phyloP scores from a whole-genome alignment of 257 asterid genomes.

The Salvia miltiorrhiza region DNA sequence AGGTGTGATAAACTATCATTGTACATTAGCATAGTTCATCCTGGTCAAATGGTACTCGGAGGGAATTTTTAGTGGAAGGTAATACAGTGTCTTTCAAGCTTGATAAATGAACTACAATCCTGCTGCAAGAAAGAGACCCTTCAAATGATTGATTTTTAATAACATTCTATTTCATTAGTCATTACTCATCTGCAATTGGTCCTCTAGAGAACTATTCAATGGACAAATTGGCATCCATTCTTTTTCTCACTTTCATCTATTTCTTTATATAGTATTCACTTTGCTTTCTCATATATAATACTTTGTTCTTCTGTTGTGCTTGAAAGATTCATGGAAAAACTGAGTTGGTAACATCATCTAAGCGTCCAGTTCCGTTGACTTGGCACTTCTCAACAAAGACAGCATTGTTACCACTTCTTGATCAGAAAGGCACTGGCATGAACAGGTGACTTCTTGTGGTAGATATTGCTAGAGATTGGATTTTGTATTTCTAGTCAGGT shows the following conservation, averaged over 20 bases:
- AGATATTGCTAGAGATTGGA: neutral
- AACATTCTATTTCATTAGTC: neutral
- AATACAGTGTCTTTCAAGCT: constrained; percentile 2
- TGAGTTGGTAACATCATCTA: constrained; percentile 85
- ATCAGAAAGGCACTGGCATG: constrained; percentile 92
- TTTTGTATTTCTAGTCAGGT: neutral
- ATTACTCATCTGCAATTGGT: constrained; percentile 14
- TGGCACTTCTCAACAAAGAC: constrained; percentile 94
- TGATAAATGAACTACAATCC: neutral
- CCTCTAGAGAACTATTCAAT: neutral
- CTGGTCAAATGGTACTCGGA: neutral
- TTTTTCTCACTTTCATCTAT: constrained; percentile 4
- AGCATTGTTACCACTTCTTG: constrained; percentile 75
- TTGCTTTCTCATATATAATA: constrained; percentile 17
- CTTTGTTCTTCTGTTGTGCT: constrained; percentile 29
- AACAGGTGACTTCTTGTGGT: constrained; percentile 60
- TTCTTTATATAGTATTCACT: neutral
- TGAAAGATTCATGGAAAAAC: constrained; percentile 94
- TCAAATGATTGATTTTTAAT: neutral
- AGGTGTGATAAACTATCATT: neutral
- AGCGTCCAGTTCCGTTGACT: constrained; percentile 96
- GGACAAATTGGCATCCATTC: constrained; percentile 1
- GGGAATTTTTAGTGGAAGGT: neutral
- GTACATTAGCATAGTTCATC: neutral
- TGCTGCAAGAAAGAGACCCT: neutral